These are phyloP conservation scores for Fraxinus angustifolia DNA, from an alignment of 305 asterid genomes.

Conservation along the genomic window DNA sequence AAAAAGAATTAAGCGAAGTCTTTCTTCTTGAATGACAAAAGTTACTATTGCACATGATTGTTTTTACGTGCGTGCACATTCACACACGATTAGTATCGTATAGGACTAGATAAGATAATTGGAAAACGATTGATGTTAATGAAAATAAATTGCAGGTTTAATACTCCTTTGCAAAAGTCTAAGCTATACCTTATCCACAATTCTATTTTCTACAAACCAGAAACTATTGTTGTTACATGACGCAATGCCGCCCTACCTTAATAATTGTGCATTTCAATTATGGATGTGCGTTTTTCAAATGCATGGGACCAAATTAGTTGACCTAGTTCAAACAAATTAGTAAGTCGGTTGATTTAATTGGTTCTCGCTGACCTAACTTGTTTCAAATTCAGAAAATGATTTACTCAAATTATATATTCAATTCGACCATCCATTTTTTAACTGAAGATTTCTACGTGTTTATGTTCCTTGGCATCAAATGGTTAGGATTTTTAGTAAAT, in stretches of 20 bases:
- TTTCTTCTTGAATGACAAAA: no score
- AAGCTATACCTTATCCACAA: not conserved
- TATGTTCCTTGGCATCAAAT: not conserved
- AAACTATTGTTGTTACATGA: not conserved
- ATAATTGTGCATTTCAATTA: not conserved
- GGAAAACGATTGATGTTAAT: not conserved
- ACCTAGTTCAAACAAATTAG: not conserved
- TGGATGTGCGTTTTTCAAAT: not conserved
- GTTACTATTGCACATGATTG: not conserved
- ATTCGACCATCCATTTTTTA: not conserved
- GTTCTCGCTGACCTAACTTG: not conserved
- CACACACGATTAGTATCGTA: not conserved
- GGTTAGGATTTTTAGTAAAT: not conserved
- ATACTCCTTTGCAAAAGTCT: not conserved
- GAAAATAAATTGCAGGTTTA: not conserved
- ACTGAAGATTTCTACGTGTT: not conserved
- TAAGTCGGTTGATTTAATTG: not conserved
- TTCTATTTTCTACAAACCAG: not conserved
- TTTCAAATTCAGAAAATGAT: not conserved
- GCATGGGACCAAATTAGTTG: not conserved
- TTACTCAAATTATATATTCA: not conserved
- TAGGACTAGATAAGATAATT: not conserved
- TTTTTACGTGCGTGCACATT: not conserved
- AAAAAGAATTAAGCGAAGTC: no score
- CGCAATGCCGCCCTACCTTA: not conserved